Evolutionary conservation across 257 asterid species (phyloP), one percentile per base, ranked within the genome.

Genomic region (Prunella vulgaris): DNA sequence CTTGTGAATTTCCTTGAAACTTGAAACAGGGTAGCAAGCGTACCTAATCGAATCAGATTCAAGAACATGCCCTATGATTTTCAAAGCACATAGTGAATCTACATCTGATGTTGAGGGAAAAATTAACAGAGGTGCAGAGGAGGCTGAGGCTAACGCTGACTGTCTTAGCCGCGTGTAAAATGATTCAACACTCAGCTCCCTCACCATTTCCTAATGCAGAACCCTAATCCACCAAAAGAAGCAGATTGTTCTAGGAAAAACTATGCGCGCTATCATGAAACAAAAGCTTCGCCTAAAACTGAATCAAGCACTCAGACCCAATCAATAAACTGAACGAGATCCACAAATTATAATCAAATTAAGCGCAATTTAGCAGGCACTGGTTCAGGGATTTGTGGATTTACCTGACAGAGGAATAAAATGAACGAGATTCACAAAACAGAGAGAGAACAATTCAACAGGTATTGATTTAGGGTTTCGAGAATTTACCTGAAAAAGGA

Each of bases 91-190:
- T 0, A 94, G 81, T 1, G 98, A 94, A 85, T 94, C 99, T 2
- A 88, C 99, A 82, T 94, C 97, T 6, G 98, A 94, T 20, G 95
- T 86, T 5, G 99, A 94, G 27, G 99, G 97, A 57, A 94, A 94
- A 72, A 94, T 90, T 20, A 94, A 74, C 78, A 89, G 72, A 22
- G 99, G 97, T 24, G 86, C 76, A 18, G 84, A 75, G 5, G 89
- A 70, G 74, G 96, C 78, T 40, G 97, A 90, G 32, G 86, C 84
- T 28, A 82, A 40, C 9, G 95, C 97, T 1, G 97, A 90, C 66
- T 80, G 79, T 20, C 86, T 86, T 22, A 94, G 73, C 59, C 87
- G 84, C 3, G 77, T 14, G 68, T 94, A 94, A 65, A 94, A 94
- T 15, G 92, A 84, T 53, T 82, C 93, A 48, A 87, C 74, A 59